Evolutionary conservation across 352 stramenopile genomes (phyloP), one percentile per base, ranked within the genome.

Genomic region (Phytophthora multivora): DNA sequence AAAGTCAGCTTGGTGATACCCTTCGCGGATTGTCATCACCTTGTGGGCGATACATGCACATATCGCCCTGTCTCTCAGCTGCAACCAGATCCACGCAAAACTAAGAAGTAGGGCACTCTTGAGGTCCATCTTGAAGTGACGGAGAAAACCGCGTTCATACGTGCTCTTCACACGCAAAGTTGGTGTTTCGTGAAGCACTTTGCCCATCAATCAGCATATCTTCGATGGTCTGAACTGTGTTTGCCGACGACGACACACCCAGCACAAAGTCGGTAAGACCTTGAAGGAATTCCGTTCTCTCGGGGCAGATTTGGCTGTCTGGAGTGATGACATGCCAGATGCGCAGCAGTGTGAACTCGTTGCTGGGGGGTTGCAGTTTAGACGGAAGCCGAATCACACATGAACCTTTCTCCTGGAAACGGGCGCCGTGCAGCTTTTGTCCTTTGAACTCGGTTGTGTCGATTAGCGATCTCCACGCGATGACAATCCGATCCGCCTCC

Each of bases 351-450:
- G 71, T 63, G 45, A 73, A 73, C 15, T 73, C 51, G 0, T 53
- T 51, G 6, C 28, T 53, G n/a, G 31, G 21, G 2, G 58, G 39
- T 5, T 63, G 63, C 10, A 52, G n/a, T 8, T 55, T 75, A 5
- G 47, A 18, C 8, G 69, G 69, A 0, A 64, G 70, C 40, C 75
- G 73, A 36, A 88, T 73, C 39, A 88, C 65, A 47, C 87, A 77
- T 45, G 77, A 83, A 2, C 80, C 80, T 57, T 77, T 76, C 49
- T 90, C 80, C 12, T 65, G 63, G 52, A 90, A 88, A 40, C 71
- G 75, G 39, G 77, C 63, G 9, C 74, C 76, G 0, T 72, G 47
- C 11, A 86, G 47, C 16, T 67, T 60, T 53, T 82, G 70, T 19
- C 71, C 57, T 45, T 71, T 71, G 57, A 90, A 88, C 43, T 85